These are phyloP conservation scores for Chlamydomonas schloesseri DNA, from an alignment of 139 green algal species.

Conservation along the genomic window DNA sequence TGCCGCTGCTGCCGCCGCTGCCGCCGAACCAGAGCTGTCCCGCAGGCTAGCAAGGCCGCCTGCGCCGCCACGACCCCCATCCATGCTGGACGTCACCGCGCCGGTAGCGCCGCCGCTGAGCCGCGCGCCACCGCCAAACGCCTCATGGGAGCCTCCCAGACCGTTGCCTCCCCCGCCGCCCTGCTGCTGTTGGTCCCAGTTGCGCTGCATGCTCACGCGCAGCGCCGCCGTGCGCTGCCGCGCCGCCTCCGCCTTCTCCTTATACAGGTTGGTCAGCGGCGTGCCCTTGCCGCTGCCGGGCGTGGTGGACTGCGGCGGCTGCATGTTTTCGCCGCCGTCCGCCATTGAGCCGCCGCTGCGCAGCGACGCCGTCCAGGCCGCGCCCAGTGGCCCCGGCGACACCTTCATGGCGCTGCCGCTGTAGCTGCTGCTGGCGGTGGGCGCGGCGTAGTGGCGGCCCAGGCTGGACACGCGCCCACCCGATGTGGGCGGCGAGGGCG, in stretches of 20 bases:
- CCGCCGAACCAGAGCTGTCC: neutral
- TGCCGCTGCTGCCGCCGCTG: neutral
- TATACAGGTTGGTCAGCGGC: neutral
- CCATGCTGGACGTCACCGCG: constrained; percentile 6
- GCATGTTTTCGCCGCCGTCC: constrained; percentile 24
- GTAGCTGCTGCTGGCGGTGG: too few relatives aligned
- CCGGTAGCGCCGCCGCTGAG: neutral
- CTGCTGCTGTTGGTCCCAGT: neutral
- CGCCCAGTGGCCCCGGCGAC: too few relatives aligned
- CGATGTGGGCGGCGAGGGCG: neutral
- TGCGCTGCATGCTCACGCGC: constrained; percentile 48
- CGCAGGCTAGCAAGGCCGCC: neutral
- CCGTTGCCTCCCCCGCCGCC: neutral
- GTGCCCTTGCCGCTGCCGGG: neutral
- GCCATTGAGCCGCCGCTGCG: neutral
- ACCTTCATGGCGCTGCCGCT: neutral
- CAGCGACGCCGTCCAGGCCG: neutral
- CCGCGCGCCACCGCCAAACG: too few relatives aligned
- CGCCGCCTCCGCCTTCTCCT: constrained; percentile 48
- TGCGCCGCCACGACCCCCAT: neutral
- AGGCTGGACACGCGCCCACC: neutral
- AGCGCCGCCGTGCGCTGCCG: constrained; percentile 40
- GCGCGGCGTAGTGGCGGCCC: neutral
- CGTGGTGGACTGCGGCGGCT: neutral
- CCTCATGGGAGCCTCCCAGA: neutral